phyloP scores from a whole-genome alignment of 2,329 filamentous ascomycete genomes.

The Aspergillus cejpii region DNA sequence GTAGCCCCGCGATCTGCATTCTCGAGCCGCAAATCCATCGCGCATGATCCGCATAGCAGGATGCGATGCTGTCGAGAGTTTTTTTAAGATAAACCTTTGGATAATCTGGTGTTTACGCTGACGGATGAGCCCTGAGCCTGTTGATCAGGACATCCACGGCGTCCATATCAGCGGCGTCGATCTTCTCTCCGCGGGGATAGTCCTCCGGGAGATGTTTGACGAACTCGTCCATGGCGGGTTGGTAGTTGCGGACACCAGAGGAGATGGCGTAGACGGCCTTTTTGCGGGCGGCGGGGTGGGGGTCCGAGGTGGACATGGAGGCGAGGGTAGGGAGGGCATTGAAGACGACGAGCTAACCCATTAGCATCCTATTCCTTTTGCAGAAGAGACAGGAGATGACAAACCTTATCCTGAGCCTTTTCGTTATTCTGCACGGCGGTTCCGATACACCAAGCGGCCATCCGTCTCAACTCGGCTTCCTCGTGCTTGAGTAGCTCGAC shows the following conservation, averaged over 20 bases:
- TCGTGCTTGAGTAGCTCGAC: constrained; percentile 62
- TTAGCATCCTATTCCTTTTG: not conserved
- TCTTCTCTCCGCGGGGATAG: constrained; percentile 51
- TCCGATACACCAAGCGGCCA: constrained; percentile 90
- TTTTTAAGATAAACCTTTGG: too few species aligned
- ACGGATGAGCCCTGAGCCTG: constrained; percentile 50
- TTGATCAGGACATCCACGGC: constrained; percentile 69
- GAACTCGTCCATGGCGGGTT: constrained; percentile 60
- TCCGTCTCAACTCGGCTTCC: constrained; percentile 66
- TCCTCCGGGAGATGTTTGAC: constrained; percentile 61
- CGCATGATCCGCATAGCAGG: too few species aligned
- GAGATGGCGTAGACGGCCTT: constrained; percentile 89
- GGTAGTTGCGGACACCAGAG: constrained; percentile 79
- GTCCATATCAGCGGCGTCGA: constrained; percentile 86
- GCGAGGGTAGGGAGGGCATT: constrained; percentile 67
- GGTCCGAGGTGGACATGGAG: constrained; percentile 54
- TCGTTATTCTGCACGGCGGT: constrained; percentile 96
- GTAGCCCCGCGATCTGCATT: too few species aligned
- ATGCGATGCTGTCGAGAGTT: too few species aligned
- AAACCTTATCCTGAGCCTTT: constrained; percentile 67
- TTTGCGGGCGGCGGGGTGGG: constrained; percentile 60
- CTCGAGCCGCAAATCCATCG: too few species aligned
- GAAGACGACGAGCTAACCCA: constrained; percentile 45
- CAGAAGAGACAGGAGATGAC: constrained; percentile 13
- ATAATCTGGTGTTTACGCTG: too few species aligned